A percentile compares a stretch with the other conserved stretches of the same genome.
These are phyloP conservation scores for Agastache rugosa DNA, from an alignment of 257 asterid genomes.

Conservation along the genomic window DNA sequence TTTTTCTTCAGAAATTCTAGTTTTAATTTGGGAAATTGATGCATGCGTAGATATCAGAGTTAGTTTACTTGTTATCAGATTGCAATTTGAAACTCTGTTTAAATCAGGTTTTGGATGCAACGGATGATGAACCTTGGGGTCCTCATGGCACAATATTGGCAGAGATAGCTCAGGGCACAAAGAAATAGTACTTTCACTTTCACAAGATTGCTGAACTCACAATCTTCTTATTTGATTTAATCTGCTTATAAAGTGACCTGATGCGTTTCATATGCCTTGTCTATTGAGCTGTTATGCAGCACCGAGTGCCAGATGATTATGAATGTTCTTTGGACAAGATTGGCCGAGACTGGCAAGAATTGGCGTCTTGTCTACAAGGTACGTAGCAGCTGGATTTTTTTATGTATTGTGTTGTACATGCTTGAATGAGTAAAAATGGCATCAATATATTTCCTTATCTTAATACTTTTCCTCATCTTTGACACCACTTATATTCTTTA, in stretches of 20 bases:
- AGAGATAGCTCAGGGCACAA: constrained; percentile 94
- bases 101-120: constrained; percentile 92
- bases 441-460: neutral
- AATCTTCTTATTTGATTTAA: constrained; percentile 25
- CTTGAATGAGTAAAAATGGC: constrained; percentile 18
- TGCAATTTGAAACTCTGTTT: constrained; percentile 35
- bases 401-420: constrained; percentile 7
- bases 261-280: constrained; percentile 40
- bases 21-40: constrained; percentile 11
- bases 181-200: constrained; percentile 73
- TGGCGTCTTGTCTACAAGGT: constrained; percentile 98
- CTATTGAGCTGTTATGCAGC: constrained; percentile 61
- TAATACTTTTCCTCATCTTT: neutral
- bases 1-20: neutral
- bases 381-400: constrained; percentile 35
- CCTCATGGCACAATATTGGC: constrained; percentile 98
- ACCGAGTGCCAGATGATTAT: constrained; percentile 86
- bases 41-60: neutral
- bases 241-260: constrained; percentile 21
- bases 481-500: neutral
- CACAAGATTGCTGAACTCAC: constrained; percentile 31
- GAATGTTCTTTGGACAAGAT: constrained; percentile 94
- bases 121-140: constrained; percentile 99
- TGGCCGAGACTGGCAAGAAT: constrained; percentile 81
- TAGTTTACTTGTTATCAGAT: neutral